phyloP scores from a whole-genome alignment of 495 filamentous ascomycete species.

The Choiromyces venosus region DNA sequence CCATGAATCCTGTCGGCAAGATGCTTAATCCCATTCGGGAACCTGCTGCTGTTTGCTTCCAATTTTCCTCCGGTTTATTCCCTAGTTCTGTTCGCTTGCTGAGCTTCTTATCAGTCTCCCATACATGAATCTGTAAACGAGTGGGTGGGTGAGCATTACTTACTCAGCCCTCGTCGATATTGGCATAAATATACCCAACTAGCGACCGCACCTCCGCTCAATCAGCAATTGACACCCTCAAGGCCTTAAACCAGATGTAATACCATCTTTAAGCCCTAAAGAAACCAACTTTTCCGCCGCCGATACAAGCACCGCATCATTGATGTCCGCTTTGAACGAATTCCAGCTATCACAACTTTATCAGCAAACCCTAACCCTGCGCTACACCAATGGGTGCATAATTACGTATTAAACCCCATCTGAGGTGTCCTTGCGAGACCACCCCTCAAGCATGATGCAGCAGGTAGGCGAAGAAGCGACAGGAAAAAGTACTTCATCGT shows the following conservation, averaged over 20 bases:
- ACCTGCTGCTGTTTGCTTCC: constrained; percentile 35
- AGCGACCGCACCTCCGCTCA: background rate
- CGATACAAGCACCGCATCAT: constrained; percentile 27
- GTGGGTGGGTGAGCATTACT: background rate
- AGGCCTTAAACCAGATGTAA: background rate
- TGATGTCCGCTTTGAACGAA: constrained; percentile 34
- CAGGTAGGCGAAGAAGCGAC: too few species aligned
- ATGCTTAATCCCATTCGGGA: constrained; percentile 43
- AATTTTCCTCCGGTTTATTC: constrained; percentile 30
- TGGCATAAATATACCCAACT: constrained; percentile 41
- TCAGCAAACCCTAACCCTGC: constrained; percentile 9
- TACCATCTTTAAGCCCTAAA: constrained; percentile 36
- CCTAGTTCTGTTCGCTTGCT: constrained; percentile 15
- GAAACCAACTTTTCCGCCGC: constrained; percentile 33
- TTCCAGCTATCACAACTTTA: constrained; percentile 33
- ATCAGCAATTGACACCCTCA: background rate
- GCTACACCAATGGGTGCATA: background rate
- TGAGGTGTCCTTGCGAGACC: constrained; percentile 28
- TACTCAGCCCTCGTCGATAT: constrained; percentile 41
- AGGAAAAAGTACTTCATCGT: too few species aligned
- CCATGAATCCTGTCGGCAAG: constrained; percentile 41
- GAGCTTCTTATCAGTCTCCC: constrained; percentile 1
- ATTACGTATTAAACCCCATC: constrained; percentile 32
- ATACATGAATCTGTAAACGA: background rate
- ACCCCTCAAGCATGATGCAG: constrained; percentile 16